Evolutionary conservation across 2,329 filamentous ascomycete genomes (phyloP).

Genomic region (Calonectria leucothoes): DNA sequence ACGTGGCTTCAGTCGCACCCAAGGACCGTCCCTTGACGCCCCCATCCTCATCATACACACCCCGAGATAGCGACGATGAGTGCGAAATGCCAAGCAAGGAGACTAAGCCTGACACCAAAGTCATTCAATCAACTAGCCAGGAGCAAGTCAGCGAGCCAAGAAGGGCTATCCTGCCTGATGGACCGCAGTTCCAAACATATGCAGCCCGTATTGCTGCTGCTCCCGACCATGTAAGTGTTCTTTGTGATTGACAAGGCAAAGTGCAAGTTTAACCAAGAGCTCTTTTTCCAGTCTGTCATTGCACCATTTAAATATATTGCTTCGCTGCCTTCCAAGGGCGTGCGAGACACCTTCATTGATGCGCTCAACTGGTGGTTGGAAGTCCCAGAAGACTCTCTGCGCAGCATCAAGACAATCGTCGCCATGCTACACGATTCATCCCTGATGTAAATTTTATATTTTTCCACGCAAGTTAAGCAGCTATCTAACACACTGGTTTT

Average conservation of each 20-base stretch:
- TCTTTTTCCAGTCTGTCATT: neutral
- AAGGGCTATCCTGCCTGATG: neutral
- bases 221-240: neutral
- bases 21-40: neutral
- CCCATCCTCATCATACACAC: neutral
- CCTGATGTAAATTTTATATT: neutral
- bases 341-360: neutral
- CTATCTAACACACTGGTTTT: neutral
- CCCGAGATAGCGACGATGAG: neutral
- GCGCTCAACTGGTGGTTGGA: neutral
- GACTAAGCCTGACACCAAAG: neutral
- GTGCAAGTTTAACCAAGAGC: too few relatives aligned
- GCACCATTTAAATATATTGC: neutral
- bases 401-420: neutral
- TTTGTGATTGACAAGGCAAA: too few relatives aligned
- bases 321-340: neutral
- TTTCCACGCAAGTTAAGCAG: rapidly evolving
- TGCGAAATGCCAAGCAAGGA: neutral
- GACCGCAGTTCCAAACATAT: neutral
- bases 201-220: neutral
- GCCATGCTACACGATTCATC: neutral
- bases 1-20: neutral
- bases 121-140: neutral
- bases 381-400: neutral
- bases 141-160: neutral